Percentiles rank a stretch among this genome's conserved stretches.
Conservation (phyloP, 495 filamentous ascomycete species). For the Sordaria brevicollis region DNA sequence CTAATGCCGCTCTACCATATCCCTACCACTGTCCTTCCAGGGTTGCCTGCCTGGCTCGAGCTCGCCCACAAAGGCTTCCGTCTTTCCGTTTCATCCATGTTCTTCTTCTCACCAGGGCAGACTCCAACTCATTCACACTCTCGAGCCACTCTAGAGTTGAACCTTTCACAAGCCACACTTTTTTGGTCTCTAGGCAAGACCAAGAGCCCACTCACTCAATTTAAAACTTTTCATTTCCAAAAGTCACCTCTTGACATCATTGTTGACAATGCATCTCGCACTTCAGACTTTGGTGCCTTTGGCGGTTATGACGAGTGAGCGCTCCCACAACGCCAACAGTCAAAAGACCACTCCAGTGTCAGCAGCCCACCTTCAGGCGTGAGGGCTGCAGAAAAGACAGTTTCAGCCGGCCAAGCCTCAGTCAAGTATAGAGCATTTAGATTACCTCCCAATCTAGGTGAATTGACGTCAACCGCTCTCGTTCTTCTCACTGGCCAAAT, state of each 20-base stretch:
- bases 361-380: slow-evolving; percentile 2
- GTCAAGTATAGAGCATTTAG: slow-evolving; percentile 16
- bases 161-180: too few species aligned
- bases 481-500: slow-evolving; percentile 9
- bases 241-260: too few species aligned
- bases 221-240: too few species aligned
- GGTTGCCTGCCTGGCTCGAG: too few species aligned
- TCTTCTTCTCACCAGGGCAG: too few species aligned
- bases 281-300: slow-evolving; percentile 14
- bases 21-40: neutral
- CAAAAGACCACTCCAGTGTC: slow-evolving; percentile 21
- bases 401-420: slow-evolving; percentile 17
- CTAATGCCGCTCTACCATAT: neutral
- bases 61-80: too few species aligned
- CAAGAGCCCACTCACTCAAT: too few species aligned
- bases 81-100: too few species aligned
- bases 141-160: too few species aligned
- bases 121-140: too few species aligned
- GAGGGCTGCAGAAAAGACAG: neutral
- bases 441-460: slow-evolving; percentile 26
- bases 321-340: slow-evolving; percentile 45
- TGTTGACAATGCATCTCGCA: too few species aligned
- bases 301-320: slow-evolving; percentile 41
- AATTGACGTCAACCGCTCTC: slow-evolving; percentile 25
- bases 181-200: too few species aligned